Evolutionary conservation across 129 eudicot species (phyloP), one percentile per base, ranked within the genome.

Genomic region (Pittosporum tobira): DNA sequence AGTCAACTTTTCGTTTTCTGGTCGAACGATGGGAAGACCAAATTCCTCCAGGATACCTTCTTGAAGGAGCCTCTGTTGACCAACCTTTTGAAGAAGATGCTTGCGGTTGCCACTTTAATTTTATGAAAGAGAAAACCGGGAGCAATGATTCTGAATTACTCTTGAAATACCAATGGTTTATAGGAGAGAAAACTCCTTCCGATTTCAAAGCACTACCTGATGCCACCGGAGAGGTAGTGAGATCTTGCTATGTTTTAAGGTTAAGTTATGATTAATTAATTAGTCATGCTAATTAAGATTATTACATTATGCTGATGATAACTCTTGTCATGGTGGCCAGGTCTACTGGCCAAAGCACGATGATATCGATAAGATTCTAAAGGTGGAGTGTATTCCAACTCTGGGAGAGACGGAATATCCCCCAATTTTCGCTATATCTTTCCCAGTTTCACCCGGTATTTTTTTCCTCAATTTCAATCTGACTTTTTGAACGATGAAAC

Each of bases 71-170:
- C 45, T 87, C 78, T 16, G 67, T 81, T 31, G 96, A 84, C 59
- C 79, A 66, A 56, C 99, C 99, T 47, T 93, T 70, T 77, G 96
- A 77, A 71, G 96, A 81, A 77, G 99, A 93, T 87, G 94, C 96
- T 63, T 87, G 94, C 66, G 71, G 71, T 75, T 93, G 96, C 65
- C 94, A 93, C 73, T 93, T 93, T 68, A 73, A 79, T 31, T 93
- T 93, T 78, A 73, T 72, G 30, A 80, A 71, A 72, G 88, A 79
- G 42, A 67, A 66, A 61, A 71, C 40, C 59, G 67, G 59, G 56
- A 69, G 62, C 25, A 64, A 65, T 20, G 87, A 73, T 55, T 62
- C 79, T 38, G 87, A 77, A 54, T 65, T 93, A 62, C 71, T 74
- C 48, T 71, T 87, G 65, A 79, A 81, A 67, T 93, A 84, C 70